Conservation (phyloP, 129 eudicot species). For the Flaveria linearis region DNA sequence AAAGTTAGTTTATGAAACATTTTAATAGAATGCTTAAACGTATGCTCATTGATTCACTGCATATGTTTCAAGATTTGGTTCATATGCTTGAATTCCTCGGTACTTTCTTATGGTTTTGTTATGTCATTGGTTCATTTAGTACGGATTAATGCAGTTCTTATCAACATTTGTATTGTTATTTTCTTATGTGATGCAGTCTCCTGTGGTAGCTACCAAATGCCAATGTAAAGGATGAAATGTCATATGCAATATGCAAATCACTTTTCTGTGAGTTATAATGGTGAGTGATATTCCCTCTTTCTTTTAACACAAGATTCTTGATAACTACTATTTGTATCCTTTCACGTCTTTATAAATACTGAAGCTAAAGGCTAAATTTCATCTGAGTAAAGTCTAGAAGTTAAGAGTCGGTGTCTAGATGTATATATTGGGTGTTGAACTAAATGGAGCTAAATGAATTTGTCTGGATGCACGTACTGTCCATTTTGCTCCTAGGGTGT, state of each 20-base stretch:
- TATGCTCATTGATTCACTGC: neutral
- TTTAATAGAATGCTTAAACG: neutral
- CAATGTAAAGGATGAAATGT: neutral
- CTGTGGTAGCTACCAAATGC: neutral
- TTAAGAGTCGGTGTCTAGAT: neutral
- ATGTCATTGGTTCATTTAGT: neutral
- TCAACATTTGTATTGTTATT: neutral
- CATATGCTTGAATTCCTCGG: neutral
- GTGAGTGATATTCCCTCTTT: neutral
- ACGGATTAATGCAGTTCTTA: neutral
- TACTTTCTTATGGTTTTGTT: neutral
- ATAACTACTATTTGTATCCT: neutral
- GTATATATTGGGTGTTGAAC: neutral
- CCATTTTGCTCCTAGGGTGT: neutral
- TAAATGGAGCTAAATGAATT: neutral
- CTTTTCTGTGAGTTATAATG: neutral
- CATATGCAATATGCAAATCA: neutral
- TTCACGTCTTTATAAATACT: neutral
- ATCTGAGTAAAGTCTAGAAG: neutral
- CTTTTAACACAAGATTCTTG: neutral
- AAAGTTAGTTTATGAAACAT: too few species aligned
- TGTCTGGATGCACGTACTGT: neutral
- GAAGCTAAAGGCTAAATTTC: neutral
- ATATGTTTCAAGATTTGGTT: neutral
- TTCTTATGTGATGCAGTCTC: slow-evolving; percentile 14